Percentiles rank a stretch among this genome's conserved stretches.
Evolutionary conservation across 2,329 filamentous ascomycete genomes (phyloP).

Genomic region (Fusarium euwallaceae): DNA sequence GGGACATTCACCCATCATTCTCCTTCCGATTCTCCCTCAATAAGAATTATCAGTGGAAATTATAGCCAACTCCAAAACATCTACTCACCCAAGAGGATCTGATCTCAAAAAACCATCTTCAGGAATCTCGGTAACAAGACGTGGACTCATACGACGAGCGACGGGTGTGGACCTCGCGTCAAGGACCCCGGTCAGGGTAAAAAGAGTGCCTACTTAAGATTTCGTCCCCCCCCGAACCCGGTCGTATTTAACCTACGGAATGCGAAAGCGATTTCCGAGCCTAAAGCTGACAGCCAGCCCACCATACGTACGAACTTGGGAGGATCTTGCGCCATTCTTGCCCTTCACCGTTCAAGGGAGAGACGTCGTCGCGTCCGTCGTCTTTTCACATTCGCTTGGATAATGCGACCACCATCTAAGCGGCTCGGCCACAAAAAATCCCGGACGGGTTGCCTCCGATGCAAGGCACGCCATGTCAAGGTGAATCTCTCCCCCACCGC

Average conservation of each 20-base stretch:
- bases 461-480: slow-evolving; percentile 36
- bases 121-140: neutral
- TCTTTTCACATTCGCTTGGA: neutral
- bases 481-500: neutral
- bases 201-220: slow-evolving; percentile 2
- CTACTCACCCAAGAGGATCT: neutral
- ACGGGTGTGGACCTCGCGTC: neutral
- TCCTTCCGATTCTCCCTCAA: neutral
- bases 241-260: slow-evolving; percentile 8
- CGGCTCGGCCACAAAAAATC: slow-evolving; percentile 33
- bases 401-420: slow-evolving; percentile 7
- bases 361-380: neutral
- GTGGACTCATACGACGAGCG: neutral
- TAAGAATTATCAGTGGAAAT: neutral
- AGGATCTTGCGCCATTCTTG: neutral
- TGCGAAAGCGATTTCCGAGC: slow-evolving; percentile 20
- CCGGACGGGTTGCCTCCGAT: slow-evolving; percentile 29
- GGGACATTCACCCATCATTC: neutral
- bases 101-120: neutral
- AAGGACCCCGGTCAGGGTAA: neutral
- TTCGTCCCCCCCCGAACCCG: slow-evolving; percentile 7
- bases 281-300: neutral
- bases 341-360: neutral
- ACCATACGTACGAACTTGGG: neutral
- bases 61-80: neutral